These are phyloP conservation scores for Backusella morwellensis DNA, from an alignment of 192 early-diverging fungal genomes.

Conservation along the genomic window DNA sequence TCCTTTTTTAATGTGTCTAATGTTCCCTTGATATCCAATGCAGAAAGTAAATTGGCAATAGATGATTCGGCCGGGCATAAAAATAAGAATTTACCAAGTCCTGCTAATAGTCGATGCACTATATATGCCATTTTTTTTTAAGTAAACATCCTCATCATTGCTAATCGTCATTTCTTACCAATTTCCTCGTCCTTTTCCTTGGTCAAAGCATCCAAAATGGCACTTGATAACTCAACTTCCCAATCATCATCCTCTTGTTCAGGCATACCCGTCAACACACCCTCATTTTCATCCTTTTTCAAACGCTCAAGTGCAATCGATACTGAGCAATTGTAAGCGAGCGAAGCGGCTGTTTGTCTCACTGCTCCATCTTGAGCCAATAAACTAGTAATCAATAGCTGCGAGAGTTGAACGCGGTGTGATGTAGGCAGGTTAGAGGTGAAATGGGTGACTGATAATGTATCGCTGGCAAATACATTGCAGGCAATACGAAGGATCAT, in stretches of 20 bases:
- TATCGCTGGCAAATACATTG: conserved; percentile 53
- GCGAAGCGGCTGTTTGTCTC: conserved; percentile 59
- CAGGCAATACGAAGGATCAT: conserved; percentile 67
- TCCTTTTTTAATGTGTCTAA: conserved; percentile 18
- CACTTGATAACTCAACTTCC: conserved; percentile 65
- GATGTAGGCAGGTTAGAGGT: conserved; percentile 38
- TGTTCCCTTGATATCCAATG: conserved; percentile 16
- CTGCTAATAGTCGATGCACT: conserved; percentile 29
- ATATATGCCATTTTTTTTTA: not conserved
- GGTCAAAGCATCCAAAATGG: conserved; percentile 57
- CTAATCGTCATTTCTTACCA: conserved; percentile 27
- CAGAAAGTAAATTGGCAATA: conserved; percentile 14
- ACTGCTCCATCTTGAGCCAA: conserved; percentile 51
- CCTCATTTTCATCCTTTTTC: conserved; percentile 24
- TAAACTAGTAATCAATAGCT: conserved; percentile 59
- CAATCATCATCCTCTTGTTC: conserved; percentile 65
- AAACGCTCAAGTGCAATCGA: conserved; percentile 46
- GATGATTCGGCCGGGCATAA: conserved; percentile 15
- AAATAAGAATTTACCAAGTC: conserved; percentile 32
- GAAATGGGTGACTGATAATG: conserved; percentile 31
- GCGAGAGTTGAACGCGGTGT: conserved; percentile 53
- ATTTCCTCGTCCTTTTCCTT: conserved; percentile 60
- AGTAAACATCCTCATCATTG: not conserved
- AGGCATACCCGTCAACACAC: conserved; percentile 11
- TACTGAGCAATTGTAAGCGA: conserved; percentile 67